Base-by-base conservation (phyloP, 1,284 basidiomycete species). In the Trichosporon ovoides region DNA sequence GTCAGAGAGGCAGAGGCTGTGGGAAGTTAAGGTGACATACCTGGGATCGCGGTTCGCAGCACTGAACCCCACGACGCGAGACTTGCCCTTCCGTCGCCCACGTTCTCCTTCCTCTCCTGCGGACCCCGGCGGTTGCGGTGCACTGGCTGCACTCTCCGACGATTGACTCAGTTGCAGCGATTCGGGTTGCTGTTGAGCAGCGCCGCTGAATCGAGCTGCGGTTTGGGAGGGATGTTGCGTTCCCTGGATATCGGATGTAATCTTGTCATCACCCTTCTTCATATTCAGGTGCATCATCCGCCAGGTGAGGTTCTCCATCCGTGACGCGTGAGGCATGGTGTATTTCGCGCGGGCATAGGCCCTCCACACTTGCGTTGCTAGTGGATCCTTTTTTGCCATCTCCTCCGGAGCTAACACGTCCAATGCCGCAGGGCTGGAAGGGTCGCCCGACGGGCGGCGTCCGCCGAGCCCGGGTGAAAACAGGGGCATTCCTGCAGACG, bases 241-340 rank as follows among this genome's bases (percentile, higher is more conserved):
- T 53, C 40, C 38, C 43, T 38, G 20, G 10, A 16, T 16, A 34
- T 52, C 51, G 18, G 31, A 35, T 33, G 50, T 10, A 18, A 20
- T 34, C 51, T 37, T 52, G 51, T 56, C 70, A 53, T 71, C 69
- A 40, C 70, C 69, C 64, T 74, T 71, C 80, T 88, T 87, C 62
- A 97, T 78, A 10, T 88, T 89, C 70, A 98, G 81, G 43, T 93
- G 89, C 94, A 97, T 97, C 90, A 98, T 91, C 62, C 96, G 81
- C 95, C 95, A 97, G 0, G 93, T 96, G 54, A 97, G 76, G 72
- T 96, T 97, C 80, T 98, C 95, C 91, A 98, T 94, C 65, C 93
- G 81, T 73, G 93, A 90, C 0, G 89, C 91, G 73, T 96, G 91
- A 37, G 93, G 92, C 48, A 96, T 78, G 53, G 83, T 84, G 19